A percentile compares a stretch with the other conserved stretches of the same genome.
These are phyloP conservation scores for Cryptococcus wingfieldii DNA, from an alignment of 1,284 basidiomycete species.

Conservation along the genomic window DNA sequence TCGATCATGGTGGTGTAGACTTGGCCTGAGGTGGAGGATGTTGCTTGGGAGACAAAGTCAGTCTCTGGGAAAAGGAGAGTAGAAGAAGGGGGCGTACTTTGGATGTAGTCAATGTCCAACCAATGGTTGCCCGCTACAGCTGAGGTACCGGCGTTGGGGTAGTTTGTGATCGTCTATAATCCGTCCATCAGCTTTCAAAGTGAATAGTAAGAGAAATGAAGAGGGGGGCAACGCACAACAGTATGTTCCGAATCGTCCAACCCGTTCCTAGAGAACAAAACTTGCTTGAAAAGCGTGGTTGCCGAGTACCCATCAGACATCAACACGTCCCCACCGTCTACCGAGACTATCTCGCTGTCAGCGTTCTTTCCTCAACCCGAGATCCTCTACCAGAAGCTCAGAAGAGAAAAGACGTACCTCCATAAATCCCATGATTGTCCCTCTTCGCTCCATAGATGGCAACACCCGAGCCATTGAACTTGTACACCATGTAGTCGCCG, in stretches of 20 bases:
- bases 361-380: background rate
- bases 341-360: conserved; percentile 2
- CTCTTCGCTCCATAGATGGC: background rate
- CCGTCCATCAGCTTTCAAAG: background rate
- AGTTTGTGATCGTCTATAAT: background rate
- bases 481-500: background rate
- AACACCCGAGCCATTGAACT: background rate
- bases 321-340: conserved; percentile 9
- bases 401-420: too few species aligned
- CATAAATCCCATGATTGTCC: background rate
- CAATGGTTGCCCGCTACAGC: background rate
- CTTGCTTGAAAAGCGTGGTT: conserved; percentile 3
- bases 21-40: conserved; percentile 3
- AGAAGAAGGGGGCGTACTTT: background rate
- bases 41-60: background rate
- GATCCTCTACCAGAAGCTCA: too few species aligned
- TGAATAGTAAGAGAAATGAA: too few species aligned
- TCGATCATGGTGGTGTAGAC: conserved; percentile 8
- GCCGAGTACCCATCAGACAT: conserved; percentile 6
- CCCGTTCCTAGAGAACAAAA: conserved; percentile 7
- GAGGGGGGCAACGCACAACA: conserved; percentile 9
- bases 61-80: background rate
- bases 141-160: background rate
- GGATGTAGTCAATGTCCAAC: conserved; percentile 1
- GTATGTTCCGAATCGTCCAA: conserved; percentile 13